Percentiles rank a stretch among this genome's conserved stretches.
Conservation (phyloP, 2,329 filamentous ascomycete genomes). For the Aspergillus clavatus region DNA sequence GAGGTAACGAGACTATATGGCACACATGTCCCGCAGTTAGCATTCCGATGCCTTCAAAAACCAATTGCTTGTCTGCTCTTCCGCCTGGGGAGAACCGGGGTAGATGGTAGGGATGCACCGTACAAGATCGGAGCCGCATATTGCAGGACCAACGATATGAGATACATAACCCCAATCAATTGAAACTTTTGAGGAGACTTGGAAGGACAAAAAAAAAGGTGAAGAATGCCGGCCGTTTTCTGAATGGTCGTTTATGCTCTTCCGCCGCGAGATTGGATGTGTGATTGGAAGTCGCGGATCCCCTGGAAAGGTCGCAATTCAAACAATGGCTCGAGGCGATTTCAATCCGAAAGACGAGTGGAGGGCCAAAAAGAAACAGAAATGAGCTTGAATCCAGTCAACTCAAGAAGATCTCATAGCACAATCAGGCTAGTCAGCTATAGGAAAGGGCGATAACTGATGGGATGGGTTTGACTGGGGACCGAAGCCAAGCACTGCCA, state of each 20-base stretch:
- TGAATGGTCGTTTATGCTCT: too few species aligned
- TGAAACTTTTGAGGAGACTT: too few species aligned
- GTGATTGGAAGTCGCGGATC: background rate
- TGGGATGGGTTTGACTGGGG: too few species aligned
- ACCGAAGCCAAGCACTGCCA: background rate
- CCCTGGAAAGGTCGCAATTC: too few species aligned
- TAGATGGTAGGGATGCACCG: constrained; percentile 29
- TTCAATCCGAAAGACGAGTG: background rate
- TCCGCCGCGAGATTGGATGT: background rate
- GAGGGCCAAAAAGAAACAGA: background rate
- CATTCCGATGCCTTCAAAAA: constrained; percentile 2
- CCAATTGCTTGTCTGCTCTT: background rate
- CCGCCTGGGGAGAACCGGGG: background rate
- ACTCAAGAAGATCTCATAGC: background rate
- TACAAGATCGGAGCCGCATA: constrained; percentile 49
- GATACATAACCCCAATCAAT: constrained; percentile 31
- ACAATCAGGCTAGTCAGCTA: too few species aligned
- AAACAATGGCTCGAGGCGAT: too few species aligned
- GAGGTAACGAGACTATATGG: constrained; percentile 54
- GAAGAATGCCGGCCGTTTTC: too few species aligned
- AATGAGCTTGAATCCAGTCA: background rate
- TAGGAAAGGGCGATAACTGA: too few species aligned
- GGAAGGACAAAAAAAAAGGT: too few species aligned
- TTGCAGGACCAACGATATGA: constrained; percentile 38
- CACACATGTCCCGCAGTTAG: constrained; percentile 5